Conservation (phyloP, 306 rosid species). For the Begonia loranthoides region DNA sequence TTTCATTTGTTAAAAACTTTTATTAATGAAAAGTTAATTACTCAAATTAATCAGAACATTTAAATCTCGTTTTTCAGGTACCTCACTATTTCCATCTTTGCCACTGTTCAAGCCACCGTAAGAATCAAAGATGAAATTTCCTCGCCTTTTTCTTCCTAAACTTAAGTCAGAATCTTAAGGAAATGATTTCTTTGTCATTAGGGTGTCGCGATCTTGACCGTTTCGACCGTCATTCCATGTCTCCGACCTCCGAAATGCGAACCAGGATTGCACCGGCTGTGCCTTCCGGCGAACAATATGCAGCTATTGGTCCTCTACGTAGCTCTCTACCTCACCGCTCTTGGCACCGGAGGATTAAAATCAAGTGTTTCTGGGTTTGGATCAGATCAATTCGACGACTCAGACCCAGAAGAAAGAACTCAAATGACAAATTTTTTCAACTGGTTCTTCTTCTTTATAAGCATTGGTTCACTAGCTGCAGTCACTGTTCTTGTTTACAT, state of each 20-base stretch:
- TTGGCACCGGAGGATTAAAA: slow-evolving; percentile 80
- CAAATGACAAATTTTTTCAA: slow-evolving; percentile 56
- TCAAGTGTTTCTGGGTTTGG: slow-evolving; percentile 91
- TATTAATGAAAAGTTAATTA: no score
- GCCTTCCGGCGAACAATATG: slow-evolving; percentile 34
- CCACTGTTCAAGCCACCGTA: slow-evolving; percentile 77
- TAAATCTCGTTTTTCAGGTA: slow-evolving; percentile 27
- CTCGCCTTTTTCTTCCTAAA: not conserved
- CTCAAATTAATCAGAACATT: not conserved
- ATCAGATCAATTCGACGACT: slow-evolving; percentile 79
- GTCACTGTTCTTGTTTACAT: slow-evolving; percentile 62
- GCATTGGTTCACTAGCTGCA: slow-evolving; percentile 60
- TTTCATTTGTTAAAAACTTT: no score
- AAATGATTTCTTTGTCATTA: slow-evolving; percentile 7
- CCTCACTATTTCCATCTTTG: slow-evolving; percentile 74
- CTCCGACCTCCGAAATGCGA: slow-evolving; percentile 70
- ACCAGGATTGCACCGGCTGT: slow-evolving; percentile 1
- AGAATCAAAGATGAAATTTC: slow-evolving; percentile 3
- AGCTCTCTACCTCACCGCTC: slow-evolving; percentile 70
- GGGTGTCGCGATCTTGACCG: slow-evolving; percentile 76
- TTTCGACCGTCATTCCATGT: slow-evolving; percentile 62
- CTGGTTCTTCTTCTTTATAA: slow-evolving; percentile 91
- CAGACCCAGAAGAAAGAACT: slow-evolving; percentile 30
- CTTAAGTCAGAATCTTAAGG: not conserved
- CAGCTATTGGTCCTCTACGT: slow-evolving; percentile 41